Conservation (phyloP, 805 yeast genomes). For the Komagataella phaffii region DNA sequence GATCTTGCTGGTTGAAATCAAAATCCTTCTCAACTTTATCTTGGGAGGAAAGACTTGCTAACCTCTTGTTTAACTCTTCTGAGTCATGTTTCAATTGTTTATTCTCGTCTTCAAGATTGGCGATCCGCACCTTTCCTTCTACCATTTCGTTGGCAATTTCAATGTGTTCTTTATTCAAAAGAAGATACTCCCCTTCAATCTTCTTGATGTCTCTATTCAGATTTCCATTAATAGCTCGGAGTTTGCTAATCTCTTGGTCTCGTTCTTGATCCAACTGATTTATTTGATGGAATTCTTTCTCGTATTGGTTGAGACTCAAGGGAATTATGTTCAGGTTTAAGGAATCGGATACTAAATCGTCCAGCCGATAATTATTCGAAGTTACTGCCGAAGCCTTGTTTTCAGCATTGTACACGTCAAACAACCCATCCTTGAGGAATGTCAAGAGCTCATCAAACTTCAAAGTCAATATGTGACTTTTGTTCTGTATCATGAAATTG, state of each 20-base stretch:
- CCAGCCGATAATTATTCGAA: conserved; percentile 38
- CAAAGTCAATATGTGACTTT: conserved; percentile 39
- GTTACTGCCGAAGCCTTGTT: conserved; percentile 11
- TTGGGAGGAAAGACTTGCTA: conserved; percentile 17
- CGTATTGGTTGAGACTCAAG: conserved; percentile 53
- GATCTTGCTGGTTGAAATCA: conserved; percentile 5
- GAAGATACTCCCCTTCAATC: conserved; percentile 55
- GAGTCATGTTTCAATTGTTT: conserved; percentile 39
- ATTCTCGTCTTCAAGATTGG: conserved; percentile 66
- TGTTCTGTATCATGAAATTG: conserved; percentile 63
- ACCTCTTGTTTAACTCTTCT: conserved; percentile 28
- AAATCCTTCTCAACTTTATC: conserved; percentile 9
- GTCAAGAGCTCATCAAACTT: conserved; percentile 68
- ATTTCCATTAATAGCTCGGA: conserved; percentile 55
- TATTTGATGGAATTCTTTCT: conserved; percentile 64
- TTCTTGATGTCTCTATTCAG: conserved; percentile 61
- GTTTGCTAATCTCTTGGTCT: conserved; percentile 42
- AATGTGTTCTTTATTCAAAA: conserved; percentile 71
- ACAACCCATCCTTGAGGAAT: conserved; percentile 68
- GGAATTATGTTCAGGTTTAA: conserved; percentile 65
- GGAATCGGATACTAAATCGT: conserved; percentile 68
- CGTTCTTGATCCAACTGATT: conserved; percentile 53
- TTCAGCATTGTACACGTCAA: conserved; percentile 48
- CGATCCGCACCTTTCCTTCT: conserved; percentile 59
- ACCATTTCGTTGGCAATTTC: conserved; percentile 82